Base-by-base conservation (phyloP, 768 basidiomycete genomes). In the Plicaturopsis crispa region DNA sequence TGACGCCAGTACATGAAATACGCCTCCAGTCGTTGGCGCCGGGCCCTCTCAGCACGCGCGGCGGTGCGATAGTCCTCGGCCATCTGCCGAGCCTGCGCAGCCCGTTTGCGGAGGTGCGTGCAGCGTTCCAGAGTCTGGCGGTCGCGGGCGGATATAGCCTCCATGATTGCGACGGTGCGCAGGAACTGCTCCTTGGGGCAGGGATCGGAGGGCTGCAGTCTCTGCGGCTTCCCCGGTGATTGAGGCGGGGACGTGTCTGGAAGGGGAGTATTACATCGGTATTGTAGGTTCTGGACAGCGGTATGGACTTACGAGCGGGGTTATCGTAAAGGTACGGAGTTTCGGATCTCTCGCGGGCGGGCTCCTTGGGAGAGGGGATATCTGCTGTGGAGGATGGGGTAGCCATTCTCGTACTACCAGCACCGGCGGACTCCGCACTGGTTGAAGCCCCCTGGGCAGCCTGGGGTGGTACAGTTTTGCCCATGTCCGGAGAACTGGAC, bases 1-100 rank as follows among this genome's bases (percentile, higher is more conserved):
- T 61, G 43, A 19, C 46, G 45, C 54, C 59, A 60, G 23, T 56
- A 49, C 21, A 40, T 38, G 24, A 52, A 60, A 18, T 46, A 59
- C 6, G 42, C 21, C 14, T 58, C 49, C 47, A 60, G 50, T 11
- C 58, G 41, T 31, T 49, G 49, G 35, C 53, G 41, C 11, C 58
- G 44, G 12, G 45, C 54, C 20, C 11, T 39, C 39, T 58, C 54
- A 0, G 46, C 52, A 33, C 48, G 47, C 1, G 47, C 45, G 6
- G 52, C 43, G 3, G 50, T 48, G 7, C 56, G 51, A 18, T 50
- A 28, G n/a, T 50, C 46, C 31, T 46, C 46, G 7, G 46, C 54
- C 24, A 39, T 48, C 23, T 48, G 46, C 20, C 46, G 43, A 7
- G 55, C 39, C 20, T 38, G 43, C 14, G 41, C 47, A 11, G 52